Evolutionary conservation across 345 rosid species (phyloP), one percentile per base, ranked within the genome.

Genomic region (Brassica incana): DNA sequence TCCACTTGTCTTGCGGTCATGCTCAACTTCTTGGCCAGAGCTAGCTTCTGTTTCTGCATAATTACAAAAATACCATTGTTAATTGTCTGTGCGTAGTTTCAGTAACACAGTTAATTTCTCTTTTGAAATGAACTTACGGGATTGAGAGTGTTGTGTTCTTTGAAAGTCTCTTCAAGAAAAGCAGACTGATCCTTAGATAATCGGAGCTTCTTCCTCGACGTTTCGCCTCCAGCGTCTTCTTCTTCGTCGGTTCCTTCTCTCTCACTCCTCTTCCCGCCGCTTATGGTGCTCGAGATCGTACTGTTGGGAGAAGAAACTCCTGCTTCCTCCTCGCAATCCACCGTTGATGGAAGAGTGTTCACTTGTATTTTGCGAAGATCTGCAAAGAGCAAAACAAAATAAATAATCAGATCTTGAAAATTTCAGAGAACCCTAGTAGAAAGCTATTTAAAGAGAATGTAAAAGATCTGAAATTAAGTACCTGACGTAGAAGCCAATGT

Each of bases 221-320:
- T 89, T 8, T 93, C 98, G 0, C 98, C 97, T 6, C 71, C 89
- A 12, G 85, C 90, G 61, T 90, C 98, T 72, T 93, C 99, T 69
- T 96, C 98, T 40, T 40, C 48, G 10, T 96, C 98, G 32, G 94
- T 40, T 73, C 75, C 82, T 79, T 93, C 99, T 59, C 97, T 85
- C 75, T 89, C 99, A 80, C 89, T 88, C 66, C 97, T 88, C 82
- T 93, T 96, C 30, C 99, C 97, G 45, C 98, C 97, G 45, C 98
- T 93, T 12, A 86, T 25, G 2, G 90, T 78, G 82, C 97, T 91
- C 27, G 99, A 96, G 80, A 96, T 77, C 65, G 98, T 92, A 82
- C 98, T 96, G 83, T 96, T 93, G 5, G 98, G 98, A 7, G 98
- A 96, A 2, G 98, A 93, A 12, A 86, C 94, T 7, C 95, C 97